phyloP scores from a whole-genome alignment of 805 yeast species.

The Hanseniaspora lachancei region DNA sequence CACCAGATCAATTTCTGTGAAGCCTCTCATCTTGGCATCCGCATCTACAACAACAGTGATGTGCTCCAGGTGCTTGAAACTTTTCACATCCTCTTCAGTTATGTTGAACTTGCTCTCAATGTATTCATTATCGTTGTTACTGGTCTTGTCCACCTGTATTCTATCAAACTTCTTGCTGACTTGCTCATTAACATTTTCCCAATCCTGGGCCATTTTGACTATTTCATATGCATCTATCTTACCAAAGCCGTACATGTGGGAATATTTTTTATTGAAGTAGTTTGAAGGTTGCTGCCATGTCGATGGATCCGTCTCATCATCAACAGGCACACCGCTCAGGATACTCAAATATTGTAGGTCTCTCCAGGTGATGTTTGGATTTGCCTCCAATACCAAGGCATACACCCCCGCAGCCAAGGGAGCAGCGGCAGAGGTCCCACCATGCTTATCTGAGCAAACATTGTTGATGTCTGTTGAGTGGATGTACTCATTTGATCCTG shows the following conservation, averaged over 20 bases:
- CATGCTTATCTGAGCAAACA: conserved; percentile 62
- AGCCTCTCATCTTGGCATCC: conserved; percentile 54
- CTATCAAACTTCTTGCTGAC: conserved; percentile 54
- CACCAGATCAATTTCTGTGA: conserved; percentile 44
- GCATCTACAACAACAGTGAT: conserved; percentile 69
- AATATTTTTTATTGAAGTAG: conserved; percentile 54
- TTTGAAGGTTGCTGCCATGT: conserved; percentile 54
- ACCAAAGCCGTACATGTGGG: conserved; percentile 87
- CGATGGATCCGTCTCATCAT: conserved; percentile 43
- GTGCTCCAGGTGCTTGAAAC: conserved; percentile 63
- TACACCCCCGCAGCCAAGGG: conserved; percentile 96
- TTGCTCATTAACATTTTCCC: conserved; percentile 86
- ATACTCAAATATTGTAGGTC: conserved; percentile 81
- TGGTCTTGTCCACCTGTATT: conserved; percentile 24
- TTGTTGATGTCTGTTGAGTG: conserved; percentile 71
- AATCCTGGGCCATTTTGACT: conserved; percentile 56
- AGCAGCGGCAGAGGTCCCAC: conserved; percentile 98
- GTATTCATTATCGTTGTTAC: conserved; percentile 17
- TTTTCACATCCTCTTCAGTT: conserved; percentile 35
- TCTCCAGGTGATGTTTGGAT: conserved; percentile 88
- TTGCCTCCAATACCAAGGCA: conserved; percentile 65
- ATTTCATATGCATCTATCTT: conserved; percentile 69
- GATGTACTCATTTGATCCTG: conserved; percentile 81
- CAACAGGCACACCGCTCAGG: conserved; percentile 51
- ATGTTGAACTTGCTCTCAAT: conserved; percentile 35